Evolutionary conservation across 345 rosid species (phyloP).

Genomic region (Populus euphratica): DNA sequence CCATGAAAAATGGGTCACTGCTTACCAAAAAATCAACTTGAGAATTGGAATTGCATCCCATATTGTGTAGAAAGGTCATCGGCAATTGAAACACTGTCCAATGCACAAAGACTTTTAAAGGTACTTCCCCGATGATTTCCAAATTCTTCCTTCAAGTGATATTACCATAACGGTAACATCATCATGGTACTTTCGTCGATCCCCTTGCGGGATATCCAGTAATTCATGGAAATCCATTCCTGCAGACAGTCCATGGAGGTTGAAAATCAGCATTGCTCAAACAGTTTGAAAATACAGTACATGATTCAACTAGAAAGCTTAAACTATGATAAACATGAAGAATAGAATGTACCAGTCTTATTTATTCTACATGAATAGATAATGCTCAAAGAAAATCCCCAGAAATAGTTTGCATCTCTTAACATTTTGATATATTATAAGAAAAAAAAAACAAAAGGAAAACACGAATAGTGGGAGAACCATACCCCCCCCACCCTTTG

Average conservation of each 20-base stretch:
- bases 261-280: not conserved
- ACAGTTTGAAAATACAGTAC: not conserved
- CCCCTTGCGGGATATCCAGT: conserved; percentile 95
- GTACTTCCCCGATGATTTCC: conserved; percentile 99
- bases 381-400: not conserved
- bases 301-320: not conserved
- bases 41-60: conserved; percentile 13
- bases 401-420: not conserved
- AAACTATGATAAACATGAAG: not conserved
- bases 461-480: not conserved
- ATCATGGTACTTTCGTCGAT: conserved; percentile 90
- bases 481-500: not conserved
- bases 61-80: conserved; percentile 1
- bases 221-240: conserved; percentile 92
- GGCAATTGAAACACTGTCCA: not conserved
- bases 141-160: conserved; percentile 94
- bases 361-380: not conserved
- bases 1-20: conserved; percentile 12
- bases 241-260: conserved; percentile 22
- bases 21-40: conserved; percentile 11
- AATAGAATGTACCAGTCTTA: not conserved
- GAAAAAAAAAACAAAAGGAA: not conserved
- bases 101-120: conserved; percentile 36
- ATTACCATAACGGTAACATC: conserved; percentile 95
- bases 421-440: not conserved